Percentiles rank a stretch among this genome's conserved stretches.
phyloP scores from a whole-genome alignment of 1,139 yeast genomes.

The Scheffersomyces cryptocercus region DNA sequence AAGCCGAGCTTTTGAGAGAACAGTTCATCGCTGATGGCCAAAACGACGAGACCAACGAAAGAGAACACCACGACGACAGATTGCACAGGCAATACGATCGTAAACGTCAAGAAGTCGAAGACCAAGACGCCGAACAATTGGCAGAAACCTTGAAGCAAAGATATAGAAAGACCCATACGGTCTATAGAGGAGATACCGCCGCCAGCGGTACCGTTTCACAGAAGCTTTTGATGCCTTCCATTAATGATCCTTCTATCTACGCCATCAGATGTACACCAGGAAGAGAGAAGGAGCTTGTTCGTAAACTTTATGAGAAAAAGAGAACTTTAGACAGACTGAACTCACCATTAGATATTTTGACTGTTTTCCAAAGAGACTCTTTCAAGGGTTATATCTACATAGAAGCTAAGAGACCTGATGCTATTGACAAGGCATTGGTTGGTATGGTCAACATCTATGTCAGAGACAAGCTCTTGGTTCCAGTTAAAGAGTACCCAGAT shows the following conservation, averaged over 20 bases:
- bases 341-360: conserved; percentile 69
- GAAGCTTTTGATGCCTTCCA: conserved; percentile 89
- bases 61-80: conserved; percentile 59
- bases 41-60: conserved; percentile 49
- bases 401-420: conserved; percentile 92
- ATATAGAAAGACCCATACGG: conserved; percentile 84
- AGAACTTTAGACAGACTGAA: conserved; percentile 63
- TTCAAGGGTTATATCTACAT: conserved; percentile 89
- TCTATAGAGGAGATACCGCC: conserved; percentile 80
- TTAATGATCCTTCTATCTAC: conserved; percentile 95
- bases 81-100: conserved; percentile 91
- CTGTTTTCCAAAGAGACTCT: conserved; percentile 95
- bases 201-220: conserved; percentile 85
- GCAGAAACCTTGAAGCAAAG: conserved; percentile 93
- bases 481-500: conserved; percentile 94
- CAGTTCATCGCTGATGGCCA: conserved; percentile 80
- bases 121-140: conserved; percentile 91
- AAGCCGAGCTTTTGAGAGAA: conserved; percentile 82
- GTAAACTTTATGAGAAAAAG: conserved; percentile 80
- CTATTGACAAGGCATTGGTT: conserved; percentile 81
- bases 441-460: conserved; percentile 88
- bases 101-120: conserved; percentile 84
- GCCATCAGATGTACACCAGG: conserved; percentile 94
- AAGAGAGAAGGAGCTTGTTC: conserved; percentile 86
- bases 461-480: conserved; percentile 76